A percentile compares a stretch with the other conserved stretches of the same genome.
Evolutionary conservation across 768 basidiomycete species (phyloP).

Genomic region (Auriscalpium orientale): DNA sequence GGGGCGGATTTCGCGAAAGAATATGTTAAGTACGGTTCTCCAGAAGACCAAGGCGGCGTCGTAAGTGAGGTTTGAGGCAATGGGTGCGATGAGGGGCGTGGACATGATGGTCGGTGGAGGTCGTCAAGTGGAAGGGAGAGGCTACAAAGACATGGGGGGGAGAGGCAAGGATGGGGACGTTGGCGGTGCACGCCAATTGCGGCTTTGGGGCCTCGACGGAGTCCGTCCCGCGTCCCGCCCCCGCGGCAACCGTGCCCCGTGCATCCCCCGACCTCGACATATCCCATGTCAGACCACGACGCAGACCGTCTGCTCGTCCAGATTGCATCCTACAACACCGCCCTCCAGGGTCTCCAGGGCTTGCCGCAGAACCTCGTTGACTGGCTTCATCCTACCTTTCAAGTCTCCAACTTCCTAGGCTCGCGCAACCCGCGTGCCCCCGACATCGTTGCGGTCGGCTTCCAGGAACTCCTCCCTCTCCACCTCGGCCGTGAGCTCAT

Average conservation of each 20-base stretch:
- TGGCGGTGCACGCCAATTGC: neutral
- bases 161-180: neutral
- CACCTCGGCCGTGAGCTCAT: constrained; percentile 67
- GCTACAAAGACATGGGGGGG: neutral
- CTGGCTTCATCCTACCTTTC: constrained; percentile 82
- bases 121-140: neutral
- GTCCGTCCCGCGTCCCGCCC: neutral
- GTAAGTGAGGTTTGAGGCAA: constrained; percentile 34
- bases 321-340: constrained; percentile 87
- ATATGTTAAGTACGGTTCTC: constrained; percentile 78
- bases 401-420: constrained; percentile 60
- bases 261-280: neutral
- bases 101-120: neutral
- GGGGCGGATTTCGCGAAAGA: constrained; percentile 92
- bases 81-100: neutral
- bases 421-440: constrained; percentile 60
- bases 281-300: neutral
- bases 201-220: neutral
- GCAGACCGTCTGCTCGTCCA: constrained; percentile 50
- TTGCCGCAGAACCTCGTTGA: constrained; percentile 82
- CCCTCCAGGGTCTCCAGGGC: constrained; percentile 68
- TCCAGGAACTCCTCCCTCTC: constrained; percentile 88
- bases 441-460: constrained; percentile 84
- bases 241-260: neutral
- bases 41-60: constrained; percentile 76